Evolutionary conservation across 1,284 basidiomycete genomes (phyloP), one percentile per base, ranked within the genome.

Genomic region (Leccinum ponderosum): DNA sequence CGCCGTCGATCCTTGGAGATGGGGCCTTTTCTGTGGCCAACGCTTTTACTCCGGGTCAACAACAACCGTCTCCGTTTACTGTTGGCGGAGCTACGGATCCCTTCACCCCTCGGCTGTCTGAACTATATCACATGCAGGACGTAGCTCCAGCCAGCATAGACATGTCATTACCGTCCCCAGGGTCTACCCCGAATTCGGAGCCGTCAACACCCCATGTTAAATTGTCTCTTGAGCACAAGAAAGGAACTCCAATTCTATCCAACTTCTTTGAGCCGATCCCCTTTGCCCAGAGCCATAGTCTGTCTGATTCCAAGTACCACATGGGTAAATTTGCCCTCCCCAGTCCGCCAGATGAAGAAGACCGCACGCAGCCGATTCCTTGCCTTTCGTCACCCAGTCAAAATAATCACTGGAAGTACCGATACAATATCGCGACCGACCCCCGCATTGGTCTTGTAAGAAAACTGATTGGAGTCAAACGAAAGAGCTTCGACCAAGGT

Each of bases 311-410:
- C 9, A 93, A 92, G 73, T 93, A 93, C 70, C 79, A 81, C 3
- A 67, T 79, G 27, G 91, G 90, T 22, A 93, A 92, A 73, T 93
- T 92, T 70, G 83, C 88, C 5, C 73, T 91, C 50, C 83, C 87
- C 2, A 87, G 81, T 60, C 84, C 87, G 4, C 82, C 83, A 3
- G 79, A 82, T 53, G 84, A 86, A 56, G 75, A 78, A 56, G 80
- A 80, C 54, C 68, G 71, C 55, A 73, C 73, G 14, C 72, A 73
- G 48, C 70, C 70, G 7, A 62, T 75, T 58, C 68, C 66, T 35
- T 9, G 12, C 9, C 27, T 37, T 9, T 57, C 63, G 27, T 60
- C 69, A 14, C 62, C 66, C n/a, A 54, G 15, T 51, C 65, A 62
- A 59, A 61, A 58, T 3, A 65, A 61, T 20, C 76, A 76, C 2